A percentile compares a stretch with the other conserved stretches of the same genome.
These are phyloP conservation scores for Podosphaera leucotricha DNA, from an alignment of 2,329 filamentous ascomycete species.

Conservation along the genomic window DNA sequence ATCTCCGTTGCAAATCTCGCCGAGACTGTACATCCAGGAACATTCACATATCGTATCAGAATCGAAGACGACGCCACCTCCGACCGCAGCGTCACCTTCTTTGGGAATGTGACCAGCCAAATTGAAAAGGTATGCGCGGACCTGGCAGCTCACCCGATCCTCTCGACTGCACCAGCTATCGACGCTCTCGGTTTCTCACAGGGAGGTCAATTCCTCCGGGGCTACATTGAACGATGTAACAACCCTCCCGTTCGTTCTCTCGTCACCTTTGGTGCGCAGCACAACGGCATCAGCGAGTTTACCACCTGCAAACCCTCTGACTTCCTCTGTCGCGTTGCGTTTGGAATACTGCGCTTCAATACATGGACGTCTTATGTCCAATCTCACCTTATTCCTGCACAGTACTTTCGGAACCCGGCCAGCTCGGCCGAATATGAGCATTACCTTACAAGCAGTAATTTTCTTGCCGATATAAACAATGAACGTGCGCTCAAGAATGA, in stretches of 20 bases:
- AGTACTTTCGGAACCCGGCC: conserved; percentile 60
- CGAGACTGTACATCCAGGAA: conserved; percentile 53
- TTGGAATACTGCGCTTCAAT: conserved; percentile 54
- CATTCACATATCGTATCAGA: conserved; percentile 58
- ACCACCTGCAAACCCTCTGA: conserved; percentile 47
- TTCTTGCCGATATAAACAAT: conserved; percentile 90
- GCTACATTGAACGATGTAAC: conserved; percentile 73
- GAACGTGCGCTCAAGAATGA: conserved; percentile 54
- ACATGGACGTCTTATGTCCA: conserved; percentile 66
- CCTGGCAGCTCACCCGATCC: conserved; percentile 51
- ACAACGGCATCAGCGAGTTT: conserved; percentile 71
- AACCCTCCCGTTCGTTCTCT: conserved; percentile 30
- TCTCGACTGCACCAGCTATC: conserved; percentile 58
- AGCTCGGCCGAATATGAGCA: conserved; percentile 34
- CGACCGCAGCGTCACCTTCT: conserved; percentile 69
- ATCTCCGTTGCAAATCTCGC: conserved; percentile 47
- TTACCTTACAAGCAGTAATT: conserved; percentile 66
- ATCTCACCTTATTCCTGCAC: conserved; percentile 61
- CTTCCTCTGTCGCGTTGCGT: conserved; percentile 59
- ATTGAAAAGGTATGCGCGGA: conserved; percentile 54
- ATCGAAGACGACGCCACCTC: conserved; percentile 34
- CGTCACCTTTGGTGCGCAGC: conserved; percentile 48
- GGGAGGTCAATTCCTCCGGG: conserved; percentile 87
- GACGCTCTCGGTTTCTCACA: conserved; percentile 91
- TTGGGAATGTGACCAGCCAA: conserved; percentile 71